Base-by-base conservation (phyloP, 352 stramenopile species). In the Peronospora belbahrii region DNA sequence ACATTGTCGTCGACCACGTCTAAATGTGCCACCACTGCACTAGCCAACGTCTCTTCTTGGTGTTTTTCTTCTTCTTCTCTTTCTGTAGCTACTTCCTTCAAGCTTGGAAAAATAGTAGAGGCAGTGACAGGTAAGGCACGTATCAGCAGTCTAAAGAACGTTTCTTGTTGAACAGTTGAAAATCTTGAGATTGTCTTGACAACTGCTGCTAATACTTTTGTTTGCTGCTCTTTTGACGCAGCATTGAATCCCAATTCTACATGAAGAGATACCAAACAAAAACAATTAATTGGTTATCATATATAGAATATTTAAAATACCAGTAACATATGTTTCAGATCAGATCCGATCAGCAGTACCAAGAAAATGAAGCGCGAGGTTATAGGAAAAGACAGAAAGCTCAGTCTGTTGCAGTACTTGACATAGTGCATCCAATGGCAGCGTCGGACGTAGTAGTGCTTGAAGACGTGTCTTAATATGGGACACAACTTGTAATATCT, bases 381-480 rank as follows among this genome's bases (percentile, higher is more conserved):
- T 88, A 48, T 70, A 66, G 17, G 80, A 63, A 18, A 85, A 85
- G 9, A 69, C 63, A 8, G 66, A 81, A 5, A 69, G 62, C 1
- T 68, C 63, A 6, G 60, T 28, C 13, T 59, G 54, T 9, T 55
- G 56, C 14, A 88, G 30, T 41, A 85, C 38, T 24, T 67, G 46
- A 4, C 57, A 64, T 13, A 91, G 61, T 36, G 67, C 58, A 9
- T 58, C 42, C 20, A 87, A 46, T n/a, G 79, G 79, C 27, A 91
- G 42, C 24, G 45, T 40, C 17, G 74, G 74, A 35, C 32, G 25
- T 6, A 46, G n/a, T 18, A 88, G 54, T n/a, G 70, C 69, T 30
- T 79, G 63, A 0, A 91, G 64, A 6, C 80, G 72, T 30, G 74
- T 87, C 50, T 85, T 84, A 34, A 91, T 58, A 37, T 91, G 80